phyloP scores from a whole-genome alignment of 73 alveolate genomes.

The Uronychia binucleata region DNA sequence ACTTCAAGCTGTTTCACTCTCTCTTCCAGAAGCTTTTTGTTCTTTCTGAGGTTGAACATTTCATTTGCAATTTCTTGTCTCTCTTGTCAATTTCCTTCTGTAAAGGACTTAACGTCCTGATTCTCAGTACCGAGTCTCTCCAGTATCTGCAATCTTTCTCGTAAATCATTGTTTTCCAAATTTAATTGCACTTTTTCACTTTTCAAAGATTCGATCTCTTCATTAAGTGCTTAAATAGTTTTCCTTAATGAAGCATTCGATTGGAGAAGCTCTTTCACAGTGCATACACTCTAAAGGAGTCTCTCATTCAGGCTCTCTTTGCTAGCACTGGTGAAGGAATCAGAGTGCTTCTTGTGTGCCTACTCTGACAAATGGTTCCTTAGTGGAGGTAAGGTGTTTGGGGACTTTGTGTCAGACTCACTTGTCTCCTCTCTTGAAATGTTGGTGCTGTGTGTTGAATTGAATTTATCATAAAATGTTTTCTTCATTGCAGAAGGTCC shows the following conservation, averaged over 20 bases:
- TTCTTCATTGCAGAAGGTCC: background rate
- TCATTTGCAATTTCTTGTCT: conserved; percentile 15
- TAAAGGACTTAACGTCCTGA: background rate
- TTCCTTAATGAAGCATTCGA: background rate
- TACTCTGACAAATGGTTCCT: background rate
- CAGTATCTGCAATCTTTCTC: conserved; percentile 3
- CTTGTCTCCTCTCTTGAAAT: background rate
- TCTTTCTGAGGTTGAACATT: conserved; percentile 9
- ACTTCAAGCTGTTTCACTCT: background rate
- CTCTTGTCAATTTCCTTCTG: conserved; percentile 5
- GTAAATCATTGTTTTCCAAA: background rate
- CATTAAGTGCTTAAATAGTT: background rate
- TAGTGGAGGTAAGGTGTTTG: background rate
- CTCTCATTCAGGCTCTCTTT: background rate
- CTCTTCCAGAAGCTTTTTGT: conserved; percentile 1
- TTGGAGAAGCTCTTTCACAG: background rate
- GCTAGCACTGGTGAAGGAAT: background rate
- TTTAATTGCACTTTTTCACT: background rate
- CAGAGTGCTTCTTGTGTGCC: background rate
- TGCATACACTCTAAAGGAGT: background rate
- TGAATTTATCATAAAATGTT: background rate
- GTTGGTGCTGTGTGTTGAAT: background rate
- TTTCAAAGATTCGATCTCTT: background rate
- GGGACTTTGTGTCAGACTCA: background rate
- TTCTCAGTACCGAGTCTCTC: background rate